These are phyloP conservation scores for Russula lepida DNA, from an alignment of 768 basidiomycete species.

Conservation along the genomic window DNA sequence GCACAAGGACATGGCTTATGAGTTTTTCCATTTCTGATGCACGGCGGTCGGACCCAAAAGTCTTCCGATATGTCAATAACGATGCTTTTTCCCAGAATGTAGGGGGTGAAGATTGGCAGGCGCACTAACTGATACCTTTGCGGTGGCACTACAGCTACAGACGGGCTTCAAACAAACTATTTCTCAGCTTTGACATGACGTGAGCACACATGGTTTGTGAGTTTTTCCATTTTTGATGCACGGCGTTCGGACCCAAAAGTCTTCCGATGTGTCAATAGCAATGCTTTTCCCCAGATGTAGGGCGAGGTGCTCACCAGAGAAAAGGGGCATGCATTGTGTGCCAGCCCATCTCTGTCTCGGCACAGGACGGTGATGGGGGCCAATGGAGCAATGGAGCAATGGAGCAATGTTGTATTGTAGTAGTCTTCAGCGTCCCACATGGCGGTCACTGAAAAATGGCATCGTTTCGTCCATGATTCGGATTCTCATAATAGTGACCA, in stretches of 20 bases:
- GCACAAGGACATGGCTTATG: constrained; percentile 8
- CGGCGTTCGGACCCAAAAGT: neutral
- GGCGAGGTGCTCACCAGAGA: too few species aligned
- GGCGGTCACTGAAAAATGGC: too few species aligned
- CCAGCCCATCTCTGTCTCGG: too few species aligned
- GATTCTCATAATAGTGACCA: too few species aligned
- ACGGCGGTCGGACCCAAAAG: neutral
- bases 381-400: too few species aligned
- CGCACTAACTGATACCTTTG: constrained; percentile 30
- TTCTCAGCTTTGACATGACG: constrained; percentile 35
- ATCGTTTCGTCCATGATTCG: too few species aligned
- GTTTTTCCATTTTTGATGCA: neutral
- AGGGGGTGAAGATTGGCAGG: constrained; percentile 25
- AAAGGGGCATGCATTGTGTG: too few species aligned
- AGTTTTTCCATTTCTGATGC: neutral
- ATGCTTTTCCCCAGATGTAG: constrained; percentile 21
- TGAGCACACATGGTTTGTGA: constrained; percentile 14
- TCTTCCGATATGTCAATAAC: neutral
- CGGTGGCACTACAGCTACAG: constrained; percentile 41
- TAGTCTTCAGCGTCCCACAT: too few species aligned
- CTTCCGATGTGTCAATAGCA: neutral
- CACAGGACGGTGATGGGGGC: too few species aligned
- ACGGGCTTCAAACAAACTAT: constrained; percentile 30
- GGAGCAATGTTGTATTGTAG: too few species aligned
- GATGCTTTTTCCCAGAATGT: constrained; percentile 22